These are phyloP conservation scores for Acanthochlamys bracteata DNA, from an alignment of 106 monocot genomes.

Conservation along the genomic window DNA sequence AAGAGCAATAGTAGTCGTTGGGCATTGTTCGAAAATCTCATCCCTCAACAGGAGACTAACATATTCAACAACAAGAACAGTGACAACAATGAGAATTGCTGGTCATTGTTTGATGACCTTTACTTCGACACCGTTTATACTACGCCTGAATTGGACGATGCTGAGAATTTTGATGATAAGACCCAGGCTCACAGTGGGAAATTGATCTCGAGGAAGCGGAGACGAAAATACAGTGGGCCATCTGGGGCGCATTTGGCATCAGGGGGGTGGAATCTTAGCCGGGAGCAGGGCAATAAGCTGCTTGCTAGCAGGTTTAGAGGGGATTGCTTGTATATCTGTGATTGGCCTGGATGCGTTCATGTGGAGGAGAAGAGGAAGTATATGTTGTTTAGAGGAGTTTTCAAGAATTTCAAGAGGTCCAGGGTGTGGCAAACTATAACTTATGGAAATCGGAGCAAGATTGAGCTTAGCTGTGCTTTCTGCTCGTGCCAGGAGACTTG, in stretches of 20 bases:
- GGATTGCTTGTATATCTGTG: conserved; percentile 75
- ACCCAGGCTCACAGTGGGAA: background rate
- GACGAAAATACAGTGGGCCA: conserved; percentile 15
- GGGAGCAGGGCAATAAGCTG: conserved; percentile 77
- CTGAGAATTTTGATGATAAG: too few species aligned
- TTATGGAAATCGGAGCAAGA: conserved; percentile 32
- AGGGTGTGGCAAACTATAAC: conserved; percentile 78
- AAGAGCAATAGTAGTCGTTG: too few species aligned
- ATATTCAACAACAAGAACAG: too few species aligned
- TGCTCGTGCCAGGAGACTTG: conserved; percentile 64
- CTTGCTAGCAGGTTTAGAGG: conserved; percentile 64
- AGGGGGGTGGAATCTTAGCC: conserved; percentile 52
- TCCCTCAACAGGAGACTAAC: too few species aligned
- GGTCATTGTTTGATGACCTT: too few species aligned
- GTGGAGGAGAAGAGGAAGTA: conserved; percentile 72
- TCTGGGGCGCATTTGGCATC: conserved; percentile 42
- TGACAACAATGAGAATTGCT: too few species aligned
- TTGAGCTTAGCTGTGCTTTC: conserved; percentile 59
- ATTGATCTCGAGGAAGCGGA: conserved; percentile 14
- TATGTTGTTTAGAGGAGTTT: conserved; percentile 85
- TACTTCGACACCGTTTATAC: conserved; percentile 80
- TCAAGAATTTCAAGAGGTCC: conserved; percentile 72
- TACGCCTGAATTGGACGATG: conserved; percentile 20
- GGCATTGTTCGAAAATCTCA: too few species aligned
- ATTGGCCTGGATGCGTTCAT: conserved; percentile 88